These are phyloP conservation scores for Phytophthora pini DNA, from an alignment of 352 stramenopile species.

Conservation along the genomic window DNA sequence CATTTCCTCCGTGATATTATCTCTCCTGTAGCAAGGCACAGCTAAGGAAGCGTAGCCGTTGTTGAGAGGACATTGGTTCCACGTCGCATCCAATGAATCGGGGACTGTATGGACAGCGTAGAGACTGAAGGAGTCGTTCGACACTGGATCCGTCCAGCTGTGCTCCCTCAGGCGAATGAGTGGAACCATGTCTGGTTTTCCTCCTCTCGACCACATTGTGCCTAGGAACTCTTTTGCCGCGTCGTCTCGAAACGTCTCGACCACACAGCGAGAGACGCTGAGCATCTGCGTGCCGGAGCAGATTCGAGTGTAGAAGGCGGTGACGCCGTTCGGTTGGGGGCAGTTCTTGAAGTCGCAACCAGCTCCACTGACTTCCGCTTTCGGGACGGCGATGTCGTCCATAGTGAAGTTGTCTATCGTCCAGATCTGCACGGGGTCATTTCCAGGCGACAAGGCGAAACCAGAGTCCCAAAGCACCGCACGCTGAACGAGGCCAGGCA, in stretches of 20 bases:
- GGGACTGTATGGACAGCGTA: constrained; percentile 31
- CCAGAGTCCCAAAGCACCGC: constrained; percentile 49
- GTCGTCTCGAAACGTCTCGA: constrained; percentile 22
- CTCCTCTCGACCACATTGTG: constrained; percentile 36
- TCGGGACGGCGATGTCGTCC: constrained; percentile 28
- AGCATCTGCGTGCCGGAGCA: constrained; percentile 46
- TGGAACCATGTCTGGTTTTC: constrained; percentile 20
- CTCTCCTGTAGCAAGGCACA: constrained; percentile 19
- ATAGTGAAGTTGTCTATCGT: constrained; percentile 29
- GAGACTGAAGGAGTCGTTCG: constrained; percentile 17
- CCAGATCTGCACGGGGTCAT: constrained; percentile 29
- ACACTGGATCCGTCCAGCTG: constrained; percentile 15
- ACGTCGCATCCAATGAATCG: constrained; percentile 11
- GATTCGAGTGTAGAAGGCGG: constrained; percentile 18
- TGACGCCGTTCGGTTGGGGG: constrained; percentile 23
- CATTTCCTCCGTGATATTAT: constrained; percentile 12
- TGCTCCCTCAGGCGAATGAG: constrained; percentile 29
- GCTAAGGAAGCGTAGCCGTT: constrained; percentile 18
- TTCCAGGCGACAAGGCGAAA: constrained; percentile 23
- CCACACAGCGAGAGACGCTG: constrained; percentile 33
- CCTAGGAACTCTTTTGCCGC: constrained; percentile 1
- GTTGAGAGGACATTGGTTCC: constrained; percentile 9
- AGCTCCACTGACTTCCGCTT: constrained; percentile 5
- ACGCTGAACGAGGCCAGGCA: constrained; percentile 38
- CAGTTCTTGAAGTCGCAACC: constrained; percentile 35